A percentile compares a stretch with the other conserved stretches of the same genome.
Evolutionary conservation across 306 rosid species (phyloP).

Genomic region (Medicago lupulina): DNA sequence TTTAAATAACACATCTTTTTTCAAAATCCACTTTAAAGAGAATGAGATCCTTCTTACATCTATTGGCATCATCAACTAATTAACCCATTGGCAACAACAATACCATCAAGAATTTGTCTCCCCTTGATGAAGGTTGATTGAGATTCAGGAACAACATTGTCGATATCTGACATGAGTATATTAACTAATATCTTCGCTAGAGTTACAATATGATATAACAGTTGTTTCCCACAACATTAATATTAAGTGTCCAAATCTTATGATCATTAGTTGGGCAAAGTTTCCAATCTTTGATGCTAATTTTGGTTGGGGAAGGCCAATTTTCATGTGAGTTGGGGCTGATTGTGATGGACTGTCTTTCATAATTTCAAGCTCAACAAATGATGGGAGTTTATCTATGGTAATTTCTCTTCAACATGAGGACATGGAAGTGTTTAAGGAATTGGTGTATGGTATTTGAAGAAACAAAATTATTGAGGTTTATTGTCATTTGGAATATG

Average conservation of each 20-base stretch:
- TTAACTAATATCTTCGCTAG: too few species aligned
- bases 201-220: constrained; percentile 79
- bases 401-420: constrained; percentile 64
- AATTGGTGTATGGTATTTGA: constrained; percentile 57
- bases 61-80: too few species aligned
- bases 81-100: too few species aligned
- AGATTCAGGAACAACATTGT: too few species aligned
- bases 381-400: constrained; percentile 73
- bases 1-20: too few species aligned
- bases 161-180: too few species aligned
- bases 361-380: constrained; percentile 66
- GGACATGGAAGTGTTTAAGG: constrained; percentile 68
- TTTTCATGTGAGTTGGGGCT: constrained; percentile 95
- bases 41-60: too few species aligned
- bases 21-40: too few species aligned
- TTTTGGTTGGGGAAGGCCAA: constrained; percentile 96
- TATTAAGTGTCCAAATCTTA: constrained; percentile 85
- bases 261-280: constrained; percentile 88
- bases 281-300: constrained; percentile 92
- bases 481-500: too few species aligned
- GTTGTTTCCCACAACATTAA: constrained; percentile 83
- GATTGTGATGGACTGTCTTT: constrained; percentile 77
- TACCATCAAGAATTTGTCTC: too few species aligned
- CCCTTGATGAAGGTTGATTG: too few species aligned
- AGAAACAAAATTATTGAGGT: not conserved